Conservation (phyloP, 371 early-diverging fungal genomes). For the Circinella umbellata region DNA sequence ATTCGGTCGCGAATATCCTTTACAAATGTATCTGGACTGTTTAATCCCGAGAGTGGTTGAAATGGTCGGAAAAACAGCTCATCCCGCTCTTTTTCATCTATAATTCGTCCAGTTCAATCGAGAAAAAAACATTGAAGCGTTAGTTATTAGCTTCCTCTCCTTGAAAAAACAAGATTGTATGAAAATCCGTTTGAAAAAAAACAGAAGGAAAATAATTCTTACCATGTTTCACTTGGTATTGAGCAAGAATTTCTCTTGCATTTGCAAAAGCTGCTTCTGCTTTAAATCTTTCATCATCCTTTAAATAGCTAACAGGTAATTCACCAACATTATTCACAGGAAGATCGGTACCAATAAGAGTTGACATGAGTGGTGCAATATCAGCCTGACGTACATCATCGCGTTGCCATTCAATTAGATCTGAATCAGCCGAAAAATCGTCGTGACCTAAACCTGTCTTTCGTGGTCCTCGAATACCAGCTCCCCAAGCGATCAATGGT, state of each 20-base stretch:
- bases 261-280: slow-evolving; percentile 80
- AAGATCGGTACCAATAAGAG: slow-evolving; percentile 82
- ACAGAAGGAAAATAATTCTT: too few species aligned
- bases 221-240: slow-evolving; percentile 83
- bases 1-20: slow-evolving; percentile 68
- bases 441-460: slow-evolving; percentile 56
- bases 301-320: slow-evolving; percentile 80
- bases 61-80: slow-evolving; percentile 85
- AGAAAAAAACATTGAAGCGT: too few species aligned
- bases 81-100: slow-evolving; percentile 72
- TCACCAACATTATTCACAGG: slow-evolving; percentile 95
- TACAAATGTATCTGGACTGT: slow-evolving; percentile 57
- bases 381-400: slow-evolving; percentile 93
- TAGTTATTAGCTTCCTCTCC: too few species aligned
- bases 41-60: slow-evolving; percentile 54
- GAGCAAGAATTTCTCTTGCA: slow-evolving; percentile 84
- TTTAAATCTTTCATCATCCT: slow-evolving; percentile 66
- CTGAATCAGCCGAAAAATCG: slow-evolving; percentile 74
- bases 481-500: slow-evolving; percentile 95
- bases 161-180: not conserved
- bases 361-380: slow-evolving; percentile 94
- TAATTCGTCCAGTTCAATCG: not conserved
- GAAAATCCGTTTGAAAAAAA: not conserved
- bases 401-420: slow-evolving; percentile 57
- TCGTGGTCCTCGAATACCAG: slow-evolving; percentile 76